These are phyloP conservation scores for Aspergillus ochraceus DNA, from an alignment of 2,329 filamentous ascomycete genomes.

Conservation along the genomic window DNA sequence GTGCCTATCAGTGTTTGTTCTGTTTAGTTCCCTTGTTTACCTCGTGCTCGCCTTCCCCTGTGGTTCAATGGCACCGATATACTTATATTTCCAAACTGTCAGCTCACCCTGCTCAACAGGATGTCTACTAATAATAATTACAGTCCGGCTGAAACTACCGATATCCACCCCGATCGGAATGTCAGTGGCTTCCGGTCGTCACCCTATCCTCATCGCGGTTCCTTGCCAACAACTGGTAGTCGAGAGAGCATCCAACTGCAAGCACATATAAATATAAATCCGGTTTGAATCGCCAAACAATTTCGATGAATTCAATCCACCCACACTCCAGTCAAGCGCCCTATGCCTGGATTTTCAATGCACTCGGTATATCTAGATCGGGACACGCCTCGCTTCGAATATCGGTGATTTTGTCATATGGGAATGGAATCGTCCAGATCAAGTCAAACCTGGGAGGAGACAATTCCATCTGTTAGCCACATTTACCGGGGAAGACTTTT, in stretches of 20 bases:
- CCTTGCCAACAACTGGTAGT: neutral
- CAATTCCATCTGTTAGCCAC: slow-evolving; percentile 3
- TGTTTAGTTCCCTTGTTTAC: neutral
- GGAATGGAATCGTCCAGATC: slow-evolving; percentile 31
- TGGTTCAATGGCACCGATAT: neutral
- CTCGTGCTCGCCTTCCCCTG: neutral
- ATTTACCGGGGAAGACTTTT: neutral
- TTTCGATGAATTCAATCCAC: neutral
- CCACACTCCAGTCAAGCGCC: neutral
- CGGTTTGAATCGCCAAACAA: too few relatives aligned
- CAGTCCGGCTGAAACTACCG: too few relatives aligned
- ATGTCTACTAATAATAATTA: neutral
- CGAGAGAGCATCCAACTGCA: neutral
- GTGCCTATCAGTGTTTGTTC: neutral
- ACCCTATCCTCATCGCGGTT: too few relatives aligned
- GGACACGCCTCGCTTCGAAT: slow-evolving; percentile 27
- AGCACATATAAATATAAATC: neutral
- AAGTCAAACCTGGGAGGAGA: slow-evolving; percentile 25
- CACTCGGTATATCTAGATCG: slow-evolving; percentile 19
- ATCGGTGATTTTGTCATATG: slow-evolving; percentile 28
- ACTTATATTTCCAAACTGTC: too few relatives aligned
- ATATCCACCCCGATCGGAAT: too few relatives aligned
- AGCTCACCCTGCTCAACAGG: neutral
- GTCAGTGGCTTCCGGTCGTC: too few relatives aligned
- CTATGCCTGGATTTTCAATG: slow-evolving; percentile 21